Evolutionary conservation across 805 yeast genomes (phyloP).

Genomic region (Candida maltosa): DNA sequence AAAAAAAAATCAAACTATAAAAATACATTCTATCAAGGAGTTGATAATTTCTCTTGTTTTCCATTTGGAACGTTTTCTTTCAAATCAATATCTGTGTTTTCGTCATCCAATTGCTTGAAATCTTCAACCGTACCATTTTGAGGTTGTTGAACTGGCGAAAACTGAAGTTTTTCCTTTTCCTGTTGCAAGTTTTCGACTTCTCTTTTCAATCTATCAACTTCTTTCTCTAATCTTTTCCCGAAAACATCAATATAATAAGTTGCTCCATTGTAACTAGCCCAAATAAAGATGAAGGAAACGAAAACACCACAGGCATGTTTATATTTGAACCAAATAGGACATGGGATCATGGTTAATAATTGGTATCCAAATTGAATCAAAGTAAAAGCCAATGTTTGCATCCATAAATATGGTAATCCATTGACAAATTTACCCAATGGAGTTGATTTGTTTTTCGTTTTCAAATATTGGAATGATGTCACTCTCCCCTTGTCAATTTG

Average conservation of each 20-base stretch:
- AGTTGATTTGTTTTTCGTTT: slow-evolving; percentile 64
- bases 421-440: slow-evolving; percentile 76
- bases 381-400: slow-evolving; percentile 86
- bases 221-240: slow-evolving; percentile 86
- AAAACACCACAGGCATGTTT: slow-evolving; percentile 66
- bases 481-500: slow-evolving; percentile 82
- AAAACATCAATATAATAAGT: slow-evolving; percentile 89
- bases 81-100: no score
- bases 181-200: slow-evolving; percentile 68
- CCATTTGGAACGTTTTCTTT: no score
- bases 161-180: slow-evolving; percentile 16
- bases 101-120: slow-evolving; percentile 3
- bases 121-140: slow-evolving; percentile 7
- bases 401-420: slow-evolving; percentile 71
- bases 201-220: slow-evolving; percentile 63
- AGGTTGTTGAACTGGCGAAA: slow-evolving; percentile 15
- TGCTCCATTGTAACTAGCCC: slow-evolving; percentile 91
- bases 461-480: slow-evolving; percentile 83
- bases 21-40: no score
- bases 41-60: no score
- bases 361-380: slow-evolving; percentile 86
- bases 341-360: slow-evolving; percentile 77
- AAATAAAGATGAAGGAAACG: slow-evolving; percentile 66
- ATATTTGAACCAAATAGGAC: slow-evolving; percentile 83
- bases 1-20: no score